phyloP scores from a whole-genome alignment of 768 basidiomycete species.

The Tulasnella sp. region DNA sequence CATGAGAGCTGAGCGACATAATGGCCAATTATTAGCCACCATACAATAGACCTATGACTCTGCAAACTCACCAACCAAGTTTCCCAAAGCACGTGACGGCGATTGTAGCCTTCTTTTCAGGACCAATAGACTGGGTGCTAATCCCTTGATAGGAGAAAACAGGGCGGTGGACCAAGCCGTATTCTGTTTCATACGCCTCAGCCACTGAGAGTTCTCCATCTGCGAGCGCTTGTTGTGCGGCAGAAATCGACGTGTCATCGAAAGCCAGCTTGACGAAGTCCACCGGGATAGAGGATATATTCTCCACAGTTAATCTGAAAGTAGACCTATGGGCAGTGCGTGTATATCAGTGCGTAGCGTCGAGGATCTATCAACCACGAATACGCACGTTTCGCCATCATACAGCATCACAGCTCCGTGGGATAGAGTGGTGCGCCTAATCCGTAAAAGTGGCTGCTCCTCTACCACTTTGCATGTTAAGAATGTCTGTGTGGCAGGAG shows the following conservation, averaged over 20 bases:
- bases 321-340: constrained; percentile 53
- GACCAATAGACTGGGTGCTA: constrained; percentile 52
- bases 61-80: constrained; percentile 72
- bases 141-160: constrained; percentile 69
- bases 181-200: constrained; percentile 88
- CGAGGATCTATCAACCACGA: not conserved
- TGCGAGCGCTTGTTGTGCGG: constrained; percentile 68
- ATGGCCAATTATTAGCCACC: constrained; percentile 28
- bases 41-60: not conserved
- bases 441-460: constrained; percentile 81
- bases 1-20: constrained; percentile 58
- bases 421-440: constrained; percentile 82
- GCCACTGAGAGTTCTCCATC: constrained; percentile 79
- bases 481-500: constrained; percentile 41
- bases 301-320: constrained; percentile 84
- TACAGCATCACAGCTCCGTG: constrained; percentile 95
- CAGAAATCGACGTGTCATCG: constrained; percentile 81
- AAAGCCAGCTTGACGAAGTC: constrained; percentile 85
- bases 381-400: constrained; percentile 79
- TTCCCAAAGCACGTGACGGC: constrained; percentile 80
- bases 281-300: constrained; percentile 74
- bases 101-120: constrained; percentile 67
- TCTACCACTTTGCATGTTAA: constrained; percentile 80
- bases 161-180: constrained; percentile 68
- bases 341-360: not conserved